Evolutionary conservation across 106 monocot species (phyloP), one percentile per base, ranked within the genome.

Genomic region (Iris macrosiphon): DNA sequence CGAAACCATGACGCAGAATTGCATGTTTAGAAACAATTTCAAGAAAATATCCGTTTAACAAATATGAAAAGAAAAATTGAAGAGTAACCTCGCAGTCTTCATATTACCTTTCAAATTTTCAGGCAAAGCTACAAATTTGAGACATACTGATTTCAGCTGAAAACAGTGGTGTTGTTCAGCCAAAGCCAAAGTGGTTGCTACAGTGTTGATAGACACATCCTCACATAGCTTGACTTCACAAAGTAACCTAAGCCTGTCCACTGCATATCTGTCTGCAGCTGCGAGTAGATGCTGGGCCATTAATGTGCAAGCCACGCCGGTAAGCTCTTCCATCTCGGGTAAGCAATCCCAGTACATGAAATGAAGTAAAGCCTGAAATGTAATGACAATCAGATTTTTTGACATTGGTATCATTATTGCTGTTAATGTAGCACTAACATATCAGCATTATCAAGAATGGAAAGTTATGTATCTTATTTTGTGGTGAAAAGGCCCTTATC

Each of bases 211-310:
- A 47, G 87, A 76, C 19, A 93, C 83, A 68, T 87, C 79, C 43
- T 77, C 83, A 57, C 79, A 80, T 15, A 93, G 68, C 69, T 71
- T 83, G 10, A 41, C 63, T 66, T 93, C 87, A 61, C 87, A 93
- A 13, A 83, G 61, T 61, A 83, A 51, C 52, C 71, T 79, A 31
- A 93, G 77, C 53, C 87, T 79, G 22, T 87, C 92, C 45, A 93
- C 31, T 29, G 74, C 82, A 83, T 93, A 93, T 12, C 76, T 55
- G 40, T 93, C 92, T 20, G 92, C 92, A 33, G 87, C 92, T 45
- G 77, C 92, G 45, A 92, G 79, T 61, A 92, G 63, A 66, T 92
- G 92, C 54, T 87, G 92, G 34, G 83, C 79, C 87, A 92, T 92
- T 42, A 87, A 65, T 30, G 83, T 83, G 32, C 73, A 79, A 31